Evolutionary conservation across 805 yeast species (phyloP), one percentile per base, ranked within the genome.

Genomic region (Saccharomycopsis fibuligera): DNA sequence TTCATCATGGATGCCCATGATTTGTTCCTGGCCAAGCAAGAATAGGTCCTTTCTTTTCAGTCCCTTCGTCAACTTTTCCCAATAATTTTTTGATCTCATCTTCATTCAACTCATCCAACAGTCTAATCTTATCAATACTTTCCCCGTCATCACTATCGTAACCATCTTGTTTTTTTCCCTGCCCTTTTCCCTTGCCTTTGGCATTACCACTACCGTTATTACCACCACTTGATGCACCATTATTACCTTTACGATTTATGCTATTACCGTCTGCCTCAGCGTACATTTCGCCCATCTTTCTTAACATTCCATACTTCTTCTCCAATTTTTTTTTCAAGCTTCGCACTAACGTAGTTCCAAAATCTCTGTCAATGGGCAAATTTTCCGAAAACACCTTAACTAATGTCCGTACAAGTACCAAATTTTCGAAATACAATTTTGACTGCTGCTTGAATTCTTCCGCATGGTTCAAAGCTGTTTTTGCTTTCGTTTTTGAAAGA

Each of bases 21-120:
- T 80, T 74, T 12, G 78, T 71, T 0, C 86, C 85, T 0, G 86
- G 86, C 86, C 86, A 81, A 1, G 86, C 76, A 36, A 64, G 55
- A 31, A 71, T 68, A 39, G 59, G 61, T 38, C 64, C 63, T 12
- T 53, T 53, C 31, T 56, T 55, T 37, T 44, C 63, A 54, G 61
- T 62, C 27, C 45, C 50, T 39, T 57, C 42, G 27, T 50, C 54
- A 43, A 48, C 19, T 44, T 51, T 46, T 17, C 31, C 43, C 31
- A 27, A 33, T 23, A 40, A 29, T 35, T 52, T 49, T 22, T 60
- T 53, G 44, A 52, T 45, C 41, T 53, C 50, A 35, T 55, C 54
- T n/a, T 52, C 55, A 1, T 58, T 59, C 35, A 58, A 38, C 47
- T 47, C 50, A 36, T 56, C 36, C 33, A 50, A 35, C 29, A 37